A percentile compares a stretch with the other conserved stretches of the same genome.
Conservation (phyloP, 768 basidiomycete species). For the Termitomyces sp. region DNA sequence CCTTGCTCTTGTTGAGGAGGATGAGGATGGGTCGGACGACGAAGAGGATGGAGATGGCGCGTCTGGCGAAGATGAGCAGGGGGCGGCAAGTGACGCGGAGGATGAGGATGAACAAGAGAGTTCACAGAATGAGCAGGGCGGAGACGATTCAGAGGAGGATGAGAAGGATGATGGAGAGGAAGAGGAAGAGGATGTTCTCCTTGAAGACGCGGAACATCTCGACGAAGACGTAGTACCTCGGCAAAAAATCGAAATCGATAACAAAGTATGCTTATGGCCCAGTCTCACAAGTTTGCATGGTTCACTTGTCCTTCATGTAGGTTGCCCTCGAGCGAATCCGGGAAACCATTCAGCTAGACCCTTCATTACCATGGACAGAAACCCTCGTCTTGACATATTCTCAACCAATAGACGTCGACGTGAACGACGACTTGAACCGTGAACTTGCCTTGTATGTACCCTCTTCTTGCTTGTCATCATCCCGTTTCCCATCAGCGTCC, state of each 20-base stretch:
- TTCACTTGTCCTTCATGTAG: slow-evolving; percentile 28
- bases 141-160: slow-evolving; percentile 49
- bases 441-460: slow-evolving; percentile 88
- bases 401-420: slow-evolving; percentile 66
- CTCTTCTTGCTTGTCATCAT: not conserved
- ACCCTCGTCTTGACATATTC: slow-evolving; percentile 72
- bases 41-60: slow-evolving; percentile 18
- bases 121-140: slow-evolving; percentile 24
- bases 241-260: slow-evolving; percentile 81
- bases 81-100: slow-evolving; percentile 26
- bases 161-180: slow-evolving; percentile 28
- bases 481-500: not conserved
- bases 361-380: slow-evolving; percentile 80
- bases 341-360: slow-evolving; percentile 68
- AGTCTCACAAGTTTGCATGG: not conserved
- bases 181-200: slow-evolving; percentile 42
- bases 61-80: slow-evolving; percentile 33
- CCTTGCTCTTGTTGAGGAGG: slow-evolving; percentile 28
- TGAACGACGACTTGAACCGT: slow-evolving; percentile 86
- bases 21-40: slow-evolving; percentile 6
- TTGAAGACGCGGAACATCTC: slow-evolving; percentile 69
- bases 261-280: slow-evolving; percentile 47
- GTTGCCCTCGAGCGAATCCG: slow-evolving; percentile 77
- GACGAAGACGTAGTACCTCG: slow-evolving; percentile 80
- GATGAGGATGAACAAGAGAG: slow-evolving; percentile 19